Base-by-base conservation (phyloP, 805 yeast genomes). In the Candida endomychidarum region DNA sequence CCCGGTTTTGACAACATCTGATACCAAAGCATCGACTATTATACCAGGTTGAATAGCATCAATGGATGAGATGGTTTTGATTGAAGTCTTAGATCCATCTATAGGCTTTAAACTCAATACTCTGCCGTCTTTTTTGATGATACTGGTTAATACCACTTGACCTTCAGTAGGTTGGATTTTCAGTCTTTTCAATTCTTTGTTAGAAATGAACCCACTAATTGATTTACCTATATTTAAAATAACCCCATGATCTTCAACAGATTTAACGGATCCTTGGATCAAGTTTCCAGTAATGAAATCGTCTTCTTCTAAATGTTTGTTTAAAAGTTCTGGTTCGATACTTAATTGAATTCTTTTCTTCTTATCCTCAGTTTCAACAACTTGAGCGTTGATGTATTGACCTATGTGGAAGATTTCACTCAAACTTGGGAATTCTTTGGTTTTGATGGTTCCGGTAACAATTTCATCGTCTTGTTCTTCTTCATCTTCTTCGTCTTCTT, bases 181-280 rank as follows among this genome's bases (percentile, higher is more conserved):
- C 68, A 25, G 57, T 53, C 26, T 36, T 12, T 60, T 58, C 37
- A 84, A 61, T 42, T 83, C 91, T 49, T 82, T 83, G 48, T 77
- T 81, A 1, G 95, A 75, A 34, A 90, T 67, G 60, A 91, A 90
- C 1, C 95, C 96, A 20, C 78, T 65, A 7, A 74, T 42, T 37
- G 73, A 57, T 29, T 46, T 53, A 23, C 97, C 97, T 27, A 84
- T 60, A 50, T 82, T 83, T 30, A 91, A 63, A 41, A 86, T 77
- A 17, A 80, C 75, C 63, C 99, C 99, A 58, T 88, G 96, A 58
- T 93, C 99, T 71, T 93, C 98, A 17, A 86, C 63, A 34, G 95
- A 83, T 46, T 72, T 74, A 16, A 93, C 80, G 2, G 86, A 71
- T 17, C 81, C 90, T 63, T 93, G 99, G 2, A 93, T 56, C 3